Evolutionary conservation across 1,284 basidiomycete genomes (phyloP).

Genomic region (Irpex rosettiformis): DNA sequence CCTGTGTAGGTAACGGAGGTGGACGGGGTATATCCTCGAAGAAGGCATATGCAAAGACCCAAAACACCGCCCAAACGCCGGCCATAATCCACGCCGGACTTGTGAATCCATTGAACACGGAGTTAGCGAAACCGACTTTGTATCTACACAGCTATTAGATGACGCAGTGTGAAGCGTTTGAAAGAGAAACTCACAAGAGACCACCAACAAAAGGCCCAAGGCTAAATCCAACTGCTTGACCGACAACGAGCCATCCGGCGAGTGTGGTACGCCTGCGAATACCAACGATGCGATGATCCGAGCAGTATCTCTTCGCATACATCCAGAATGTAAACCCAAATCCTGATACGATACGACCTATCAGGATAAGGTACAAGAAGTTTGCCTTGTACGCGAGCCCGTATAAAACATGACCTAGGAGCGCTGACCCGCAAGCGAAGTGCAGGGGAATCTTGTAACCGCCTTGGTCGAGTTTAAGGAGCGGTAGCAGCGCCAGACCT

Average conservation of each 20-base stretch:
- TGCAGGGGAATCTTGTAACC: slow-evolving; percentile 46
- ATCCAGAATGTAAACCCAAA: slow-evolving; percentile 44
- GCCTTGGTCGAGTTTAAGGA: slow-evolving; percentile 54
- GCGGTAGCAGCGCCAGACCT: slow-evolving; percentile 55
- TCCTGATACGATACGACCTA: slow-evolving; percentile 46
- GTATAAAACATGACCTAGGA: slow-evolving; percentile 42
- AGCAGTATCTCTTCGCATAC: slow-evolving; percentile 60
- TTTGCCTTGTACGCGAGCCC: slow-evolving; percentile 42
- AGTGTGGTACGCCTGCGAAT: slow-evolving; percentile 60
- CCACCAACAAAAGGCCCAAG: slow-evolving; percentile 67
- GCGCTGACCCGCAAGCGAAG: slow-evolving; percentile 38
- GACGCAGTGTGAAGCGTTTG: background rate
- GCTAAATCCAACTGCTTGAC: slow-evolving; percentile 62
- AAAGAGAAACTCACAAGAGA: slow-evolving; percentile 32
- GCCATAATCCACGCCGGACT: slow-evolving; percentile 70
- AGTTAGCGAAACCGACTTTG: slow-evolving; percentile 28
- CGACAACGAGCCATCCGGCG: slow-evolving; percentile 60
- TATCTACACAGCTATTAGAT: slow-evolving; percentile 16
- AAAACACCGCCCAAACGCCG: slow-evolving; percentile 49
- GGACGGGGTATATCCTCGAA: slow-evolving; percentile 49
- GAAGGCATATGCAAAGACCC: slow-evolving; percentile 36
- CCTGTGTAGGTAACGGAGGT: background rate
- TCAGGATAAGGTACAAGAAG: slow-evolving; percentile 46
- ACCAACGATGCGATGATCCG: slow-evolving; percentile 64
- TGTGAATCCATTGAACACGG: slow-evolving; percentile 59